Base-by-base conservation (phyloP, 495 filamentous ascomycete species). In the Xylaria curta region DNA sequence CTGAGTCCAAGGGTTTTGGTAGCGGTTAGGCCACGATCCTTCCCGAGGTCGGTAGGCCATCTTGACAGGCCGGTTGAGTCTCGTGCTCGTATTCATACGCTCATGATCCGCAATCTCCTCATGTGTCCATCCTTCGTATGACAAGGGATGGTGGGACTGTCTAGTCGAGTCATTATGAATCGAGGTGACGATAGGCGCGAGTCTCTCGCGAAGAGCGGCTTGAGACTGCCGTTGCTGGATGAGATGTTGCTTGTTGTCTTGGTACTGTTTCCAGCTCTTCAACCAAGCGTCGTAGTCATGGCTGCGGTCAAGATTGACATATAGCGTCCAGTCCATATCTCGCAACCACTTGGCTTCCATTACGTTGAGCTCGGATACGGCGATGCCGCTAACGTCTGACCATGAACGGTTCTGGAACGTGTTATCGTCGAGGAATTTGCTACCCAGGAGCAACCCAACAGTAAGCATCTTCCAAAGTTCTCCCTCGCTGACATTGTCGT, bases 351-450 rank as follows among this genome's bases (percentile, higher is more conserved):
- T 93, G 75, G 90, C 88, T 83, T 99, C 96, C 84, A 98, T 86
- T 71, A 86, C 86, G 83, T 98, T 98, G 76, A 99, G 85, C 75
- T 98, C 95, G 31, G 85, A 74, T 28, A 99, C 94, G 26, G 91
- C 81, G 72, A 99, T 97, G 69, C 92, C 93, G 82, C 94, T 98
- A 31, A 99, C 96, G 78, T 99, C 97, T 4, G 97, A 92, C 96
- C 96, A 99, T 8, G 97, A 98, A 66, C 95, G 93, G 83, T 98
- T 99, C 85, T 98, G 94, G 82, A 98, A 99, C 19, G 96, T 99
- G 82, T 98, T 98, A 81, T 99, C 96, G 78, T 99, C 96, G 67
- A 98, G 81, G 77, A 99, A 99, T 83, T 99, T 99, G 85, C 95
- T 98, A 64, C 95, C 96, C 42, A 99, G 87, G 51, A 99, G 85